Evolutionary conservation across 2,329 filamentous ascomycete species (phyloP).

Genomic region (Colletotrichum kahawae): DNA sequence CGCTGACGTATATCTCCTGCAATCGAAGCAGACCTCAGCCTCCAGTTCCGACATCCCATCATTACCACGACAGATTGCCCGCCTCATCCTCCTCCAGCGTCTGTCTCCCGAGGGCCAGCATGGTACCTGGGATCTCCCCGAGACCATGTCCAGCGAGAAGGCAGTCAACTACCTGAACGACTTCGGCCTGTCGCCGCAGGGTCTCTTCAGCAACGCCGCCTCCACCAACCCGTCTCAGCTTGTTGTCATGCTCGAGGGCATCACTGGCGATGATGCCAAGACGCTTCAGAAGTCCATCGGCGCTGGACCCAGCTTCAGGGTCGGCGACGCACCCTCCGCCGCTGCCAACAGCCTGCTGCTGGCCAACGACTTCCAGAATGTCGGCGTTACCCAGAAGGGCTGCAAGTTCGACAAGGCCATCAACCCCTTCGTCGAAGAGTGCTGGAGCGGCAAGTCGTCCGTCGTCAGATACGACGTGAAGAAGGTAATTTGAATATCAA

Average conservation of each 20-base stretch:
- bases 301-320: constrained; percentile 52
- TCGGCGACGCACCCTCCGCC: constrained; percentile 49
- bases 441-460: constrained; percentile 49
- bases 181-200: constrained; percentile 58
- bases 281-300: constrained; percentile 47
- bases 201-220: constrained; percentile 53
- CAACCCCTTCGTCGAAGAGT: constrained; percentile 47
- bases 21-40: constrained; percentile 34
- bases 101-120: constrained; percentile 52
- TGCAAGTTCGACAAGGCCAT: constrained; percentile 45
- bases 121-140: constrained; percentile 50
- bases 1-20: constrained; percentile 61
- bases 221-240: constrained; percentile 55
- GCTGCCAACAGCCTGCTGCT: constrained; percentile 47
- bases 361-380: constrained; percentile 44
- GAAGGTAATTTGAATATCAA: constrained; percentile 38
- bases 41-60: constrained; percentile 37
- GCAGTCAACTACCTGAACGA: constrained; percentile 62
- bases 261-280: constrained; percentile 48
- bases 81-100: constrained; percentile 64
- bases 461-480: constrained; percentile 48
- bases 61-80: constrained; percentile 58
- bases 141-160: constrained; percentile 45
- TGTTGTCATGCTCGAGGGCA: constrained; percentile 63
- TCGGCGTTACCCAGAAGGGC: constrained; percentile 38